A percentile compares a stretch with the other conserved stretches of the same genome.
Conservation (phyloP, 345 rosid genomes). For the Dipteronia dyeriana region DNA sequence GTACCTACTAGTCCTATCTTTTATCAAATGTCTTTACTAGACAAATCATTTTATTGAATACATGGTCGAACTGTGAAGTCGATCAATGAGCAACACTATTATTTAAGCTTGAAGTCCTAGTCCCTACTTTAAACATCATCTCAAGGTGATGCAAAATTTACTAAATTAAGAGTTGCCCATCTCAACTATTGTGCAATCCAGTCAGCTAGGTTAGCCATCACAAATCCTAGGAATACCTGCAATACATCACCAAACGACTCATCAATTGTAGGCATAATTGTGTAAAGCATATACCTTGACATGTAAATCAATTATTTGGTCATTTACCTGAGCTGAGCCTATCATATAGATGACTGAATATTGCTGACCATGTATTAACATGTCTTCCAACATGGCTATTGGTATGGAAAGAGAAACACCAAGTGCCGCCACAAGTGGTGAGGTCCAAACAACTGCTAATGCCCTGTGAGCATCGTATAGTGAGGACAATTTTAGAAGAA, state of each 20-base stretch:
- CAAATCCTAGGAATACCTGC: constrained; percentile 46
- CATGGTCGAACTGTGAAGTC: too few relatives aligned
- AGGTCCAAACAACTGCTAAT: constrained; percentile 47
- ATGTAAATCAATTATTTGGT: neutral
- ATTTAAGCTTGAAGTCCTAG: neutral
- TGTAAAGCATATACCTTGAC: neutral
- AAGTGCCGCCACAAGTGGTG: constrained; percentile 45
- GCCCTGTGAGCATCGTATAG: constrained; percentile 29
- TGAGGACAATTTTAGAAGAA: too few relatives aligned
- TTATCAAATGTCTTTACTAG: neutral
- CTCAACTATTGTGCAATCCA: constrained; percentile 29
- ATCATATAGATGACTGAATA: constrained; percentile 34
- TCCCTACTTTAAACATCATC: neutral
- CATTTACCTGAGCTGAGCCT: constrained; percentile 40
- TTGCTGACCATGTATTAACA: constrained; percentile 35
- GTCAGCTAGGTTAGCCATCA: constrained; percentile 34
- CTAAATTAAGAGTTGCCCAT: neutral
- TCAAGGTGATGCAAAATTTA: neutral
- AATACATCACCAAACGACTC: neutral
- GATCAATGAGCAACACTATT: too few relatives aligned
- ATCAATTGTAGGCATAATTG: neutral
- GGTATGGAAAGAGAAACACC: constrained; percentile 49
- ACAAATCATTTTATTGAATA: neutral
- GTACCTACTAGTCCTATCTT: constrained; percentile 7
- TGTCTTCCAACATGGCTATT: constrained; percentile 49